Evolutionary conservation across 768 basidiomycete genomes (phyloP), one percentile per base, ranked within the genome.

Genomic region (Leccinum arenicola): DNA sequence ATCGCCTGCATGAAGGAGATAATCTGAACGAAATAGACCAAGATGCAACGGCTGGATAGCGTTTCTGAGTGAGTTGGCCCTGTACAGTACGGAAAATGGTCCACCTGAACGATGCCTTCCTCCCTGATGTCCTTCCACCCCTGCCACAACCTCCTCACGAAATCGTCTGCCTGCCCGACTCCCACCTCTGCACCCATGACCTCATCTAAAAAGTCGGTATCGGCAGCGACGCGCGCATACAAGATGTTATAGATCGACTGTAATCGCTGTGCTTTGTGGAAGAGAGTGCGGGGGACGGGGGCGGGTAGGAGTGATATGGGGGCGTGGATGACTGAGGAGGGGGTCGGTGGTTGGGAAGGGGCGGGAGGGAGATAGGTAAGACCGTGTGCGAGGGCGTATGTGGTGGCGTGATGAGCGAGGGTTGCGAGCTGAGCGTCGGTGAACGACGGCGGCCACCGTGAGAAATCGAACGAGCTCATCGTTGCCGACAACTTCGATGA

Each of bases 11-110:
- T 99, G 93, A 21, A 98, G 75, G 31, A 98, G 78, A 74, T 98
- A 99, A 76, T 99, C 96, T 10, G 95, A 97, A 56, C 96, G 82
- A 75, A 96, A 97, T 19, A 99, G 75, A 19, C 95, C 95, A 6
- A 98, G 82, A 60, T 97, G 91, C 50, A 91, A 76, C 0, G 85
- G 83, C 95, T 98, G 14, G 15, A 59, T 0, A 50, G 4, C 36
- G 7, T 55, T 40, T 8, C 23, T 54, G 52, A 61, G 66, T 58
- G 15, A 65, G 54, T n/a, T 21, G 6, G 15, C 8, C 5, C 21
- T 25, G 6, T 17, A 53, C 17, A 9, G 40, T 11, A 5, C 17
- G 7, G 29, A 5, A n/a, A 36, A 11, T 4, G 4, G 43, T 14
- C 59, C 49, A 87, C 86, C 80, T 87, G 86, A 4, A 72, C 73